These are phyloP conservation scores for Entophlyctis luteolus DNA, from an alignment of 192 early-diverging fungal genomes.

Conservation along the genomic window DNA sequence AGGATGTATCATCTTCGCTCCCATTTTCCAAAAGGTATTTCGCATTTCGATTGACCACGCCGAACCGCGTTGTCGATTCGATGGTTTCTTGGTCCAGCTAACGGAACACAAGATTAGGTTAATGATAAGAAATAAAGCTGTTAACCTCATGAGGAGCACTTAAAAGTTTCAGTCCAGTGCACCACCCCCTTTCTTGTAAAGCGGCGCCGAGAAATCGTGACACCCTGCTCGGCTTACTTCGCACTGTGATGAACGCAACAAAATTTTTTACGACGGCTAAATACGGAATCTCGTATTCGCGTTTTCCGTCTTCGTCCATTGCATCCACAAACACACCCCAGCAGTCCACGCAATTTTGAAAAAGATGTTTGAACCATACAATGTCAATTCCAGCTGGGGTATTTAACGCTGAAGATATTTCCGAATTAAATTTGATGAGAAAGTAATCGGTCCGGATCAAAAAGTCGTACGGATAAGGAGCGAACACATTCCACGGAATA, in stretches of 20 bases:
- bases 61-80: background rate
- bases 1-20: background rate
- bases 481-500: background rate
- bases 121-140: background rate
- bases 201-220: background rate
- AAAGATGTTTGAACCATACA: conserved; percentile 10
- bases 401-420: background rate
- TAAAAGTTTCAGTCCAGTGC: background rate
- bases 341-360: conserved; percentile 3
- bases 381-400: conserved; percentile 12
- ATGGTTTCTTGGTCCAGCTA: background rate
- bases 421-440: background rate
- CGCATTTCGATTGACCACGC: background rate
- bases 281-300: background rate
- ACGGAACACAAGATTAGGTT: background rate
- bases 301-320: background rate
- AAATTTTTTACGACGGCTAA: conserved; percentile 10
- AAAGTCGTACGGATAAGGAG: conserved; percentile 1
- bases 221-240: background rate
- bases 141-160: too few species aligned
- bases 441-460: conserved; percentile 2
- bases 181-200: background rate
- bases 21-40: background rate
- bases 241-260: background rate
- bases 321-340: background rate